phyloP scores from a whole-genome alignment of 169 alveolate genomes.

The Plasmodium malariae region DNA sequence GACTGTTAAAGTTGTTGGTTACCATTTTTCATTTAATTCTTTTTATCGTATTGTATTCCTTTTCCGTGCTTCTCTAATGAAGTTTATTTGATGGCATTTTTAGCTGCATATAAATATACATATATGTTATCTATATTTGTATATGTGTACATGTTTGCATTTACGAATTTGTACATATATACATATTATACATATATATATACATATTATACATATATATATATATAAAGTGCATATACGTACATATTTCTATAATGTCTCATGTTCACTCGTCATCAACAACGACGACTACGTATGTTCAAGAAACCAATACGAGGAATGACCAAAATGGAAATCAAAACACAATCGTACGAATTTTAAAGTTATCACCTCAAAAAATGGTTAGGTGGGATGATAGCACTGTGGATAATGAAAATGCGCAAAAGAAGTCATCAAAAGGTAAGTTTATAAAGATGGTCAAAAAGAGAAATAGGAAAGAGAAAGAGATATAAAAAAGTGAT shows the following conservation, averaged over 20 bases:
- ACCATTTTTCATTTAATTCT: too few species aligned
- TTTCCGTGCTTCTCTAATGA: too few species aligned
- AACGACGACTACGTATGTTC: conserved; percentile 64
- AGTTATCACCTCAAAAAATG: conserved; percentile 59
- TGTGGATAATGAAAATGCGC: conserved; percentile 64
- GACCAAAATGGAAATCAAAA: conserved; percentile 38
- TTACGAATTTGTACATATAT: conserved; percentile 1
- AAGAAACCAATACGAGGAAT: conserved; percentile 38
- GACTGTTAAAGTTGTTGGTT: too few species aligned
- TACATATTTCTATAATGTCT: conserved; percentile 41
- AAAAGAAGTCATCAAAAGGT: conserved; percentile 76
- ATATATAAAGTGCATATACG: not conserved
- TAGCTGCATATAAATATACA: too few species aligned
- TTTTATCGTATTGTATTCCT: too few species aligned
- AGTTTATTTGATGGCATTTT: too few species aligned
- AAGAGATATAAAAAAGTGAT: not conserved
- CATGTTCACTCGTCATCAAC: conserved; percentile 49
- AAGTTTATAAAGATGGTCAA: not conserved
- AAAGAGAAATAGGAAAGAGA: not conserved
- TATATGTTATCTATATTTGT: too few species aligned
- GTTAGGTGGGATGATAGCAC: conserved; percentile 73
- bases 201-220: conserved; percentile 5
- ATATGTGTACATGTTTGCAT: conserved; percentile 2
- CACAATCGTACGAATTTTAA: conserved; percentile 57
- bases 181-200: conserved; percentile 15